A percentile compares a stretch with the other conserved stretches of the same genome.
These are phyloP conservation scores for Botrytis hyacinthi DNA, from an alignment of 2,329 filamentous ascomycete genomes.

Conservation along the genomic window DNA sequence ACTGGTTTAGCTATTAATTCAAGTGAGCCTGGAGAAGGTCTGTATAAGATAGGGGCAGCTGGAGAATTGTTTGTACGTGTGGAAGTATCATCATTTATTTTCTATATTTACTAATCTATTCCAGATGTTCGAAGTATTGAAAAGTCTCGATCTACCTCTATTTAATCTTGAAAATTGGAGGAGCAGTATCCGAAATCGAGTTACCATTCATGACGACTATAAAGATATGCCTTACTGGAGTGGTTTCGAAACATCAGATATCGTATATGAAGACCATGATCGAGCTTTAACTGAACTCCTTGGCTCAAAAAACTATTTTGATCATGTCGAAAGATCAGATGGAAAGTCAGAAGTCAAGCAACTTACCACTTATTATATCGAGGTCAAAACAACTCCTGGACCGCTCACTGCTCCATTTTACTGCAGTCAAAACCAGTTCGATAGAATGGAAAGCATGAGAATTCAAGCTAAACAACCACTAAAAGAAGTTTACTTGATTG, in stretches of 20 bases:
- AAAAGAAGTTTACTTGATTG: neutral
- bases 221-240: neutral
- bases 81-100: no score
- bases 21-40: no score
- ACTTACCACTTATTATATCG: no score
- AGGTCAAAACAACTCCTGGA: neutral
- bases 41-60: no score
- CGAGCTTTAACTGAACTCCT: no score
- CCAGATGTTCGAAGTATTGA: neutral
- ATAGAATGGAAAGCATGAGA: neutral
- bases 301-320: no score
- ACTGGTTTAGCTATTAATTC: no score
- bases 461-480: neutral
- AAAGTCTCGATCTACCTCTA: neutral
- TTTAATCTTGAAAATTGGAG: neutral
- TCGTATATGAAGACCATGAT: neutral
- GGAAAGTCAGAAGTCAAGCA: no score
- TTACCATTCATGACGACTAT: neutral
- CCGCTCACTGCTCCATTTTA: neutral
- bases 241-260: neutral
- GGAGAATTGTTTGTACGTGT: neutral
- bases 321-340: no score
- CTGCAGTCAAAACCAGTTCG: neutral
- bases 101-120: no score
- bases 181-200: neutral